Conservation (phyloP, 306 rosid species). For the Prunus kanzakura region DNA sequence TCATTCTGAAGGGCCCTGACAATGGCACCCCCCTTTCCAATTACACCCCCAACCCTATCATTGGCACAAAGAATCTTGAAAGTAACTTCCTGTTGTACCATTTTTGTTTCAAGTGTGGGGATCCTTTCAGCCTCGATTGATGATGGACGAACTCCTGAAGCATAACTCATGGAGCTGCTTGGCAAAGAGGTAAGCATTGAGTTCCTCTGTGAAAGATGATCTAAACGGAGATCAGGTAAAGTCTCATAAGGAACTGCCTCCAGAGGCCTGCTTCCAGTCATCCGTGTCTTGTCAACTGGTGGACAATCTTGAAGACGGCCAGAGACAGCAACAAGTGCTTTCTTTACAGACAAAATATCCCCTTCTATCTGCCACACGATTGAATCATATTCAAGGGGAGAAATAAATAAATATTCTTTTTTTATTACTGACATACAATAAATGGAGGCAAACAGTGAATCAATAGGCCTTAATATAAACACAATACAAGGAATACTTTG, state of each 20-base stretch:
- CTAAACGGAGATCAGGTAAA: conserved; percentile 41
- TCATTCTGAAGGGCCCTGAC: conserved; percentile 83
- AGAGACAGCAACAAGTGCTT: conserved; percentile 82
- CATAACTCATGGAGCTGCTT: conserved; percentile 53
- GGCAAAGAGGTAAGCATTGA: conserved; percentile 45
- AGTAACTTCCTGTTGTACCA: conserved; percentile 59
- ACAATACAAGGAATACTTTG: background rate
- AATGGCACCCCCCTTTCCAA: conserved; percentile 90
- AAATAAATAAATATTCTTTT: background rate
- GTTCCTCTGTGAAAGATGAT: conserved; percentile 51
- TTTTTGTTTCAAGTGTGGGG: conserved; percentile 44
- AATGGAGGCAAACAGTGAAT: conserved; percentile 3
- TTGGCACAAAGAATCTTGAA: conserved; percentile 78
- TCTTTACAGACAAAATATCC: conserved; percentile 66
- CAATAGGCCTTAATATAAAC: conserved; percentile 15
- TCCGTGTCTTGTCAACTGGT: conserved; percentile 47
- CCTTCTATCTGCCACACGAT: conserved; percentile 84
- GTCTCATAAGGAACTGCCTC: conserved; percentile 50
- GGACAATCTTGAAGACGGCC: conserved; percentile 71
- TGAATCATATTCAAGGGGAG: conserved; percentile 9
- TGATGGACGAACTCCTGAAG: conserved; percentile 52
- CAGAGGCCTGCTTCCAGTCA: conserved; percentile 45
- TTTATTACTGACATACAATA: background rate
- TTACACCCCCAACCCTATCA: conserved; percentile 85
- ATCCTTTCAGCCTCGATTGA: conserved; percentile 57